Base-by-base conservation (phyloP, 805 yeast genomes). In the Nakazawaea siamensis region DNA sequence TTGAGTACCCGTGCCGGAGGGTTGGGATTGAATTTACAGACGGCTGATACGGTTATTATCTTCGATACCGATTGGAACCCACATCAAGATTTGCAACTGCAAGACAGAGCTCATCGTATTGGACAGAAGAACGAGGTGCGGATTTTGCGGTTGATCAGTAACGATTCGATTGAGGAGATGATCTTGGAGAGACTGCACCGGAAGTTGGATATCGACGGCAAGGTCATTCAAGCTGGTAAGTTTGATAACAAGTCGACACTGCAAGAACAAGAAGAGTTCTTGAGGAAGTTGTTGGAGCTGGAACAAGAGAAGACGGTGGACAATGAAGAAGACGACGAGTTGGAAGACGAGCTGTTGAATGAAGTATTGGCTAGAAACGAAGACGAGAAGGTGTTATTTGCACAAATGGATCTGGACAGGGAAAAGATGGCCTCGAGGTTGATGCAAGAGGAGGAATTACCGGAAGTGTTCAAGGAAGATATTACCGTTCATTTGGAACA, bases 41-140 rank as follows among this genome's bases (percentile, higher is more conserved):
- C 88, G 18, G 94, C 94, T 3, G 94, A 83, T 53, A 83, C 94
- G 0, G 94, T 83, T 39, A 76, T 83, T 43, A 83, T 83, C 43
- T 83, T 82, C 53, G 94, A 83, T 55, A 80, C 90, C 12, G 94
- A 83, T 61, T 83, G 94, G 94, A 83, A 83, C 52, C 94, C 94
- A 7, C 94, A 83, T 60, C 94, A 83, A 57, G 94, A 83, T 74
- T 71, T 83, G 51, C 94, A 83, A 55, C 94, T 92, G 1, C 94
- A 83, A 58, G 94, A 83, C 58, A 70, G 94, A 64, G 94, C 94
- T 1, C 94, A 83, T 56, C 73, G 94, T 68, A 83, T 83, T 55
- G 94, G 94, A 29, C 94, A 83, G 52, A 83, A 82, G 66, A 83
- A 83, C 54, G 94, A 83, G 54, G 94, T 83, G 38, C 66, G 90